These are phyloP conservation scores for Polytrichum commune DNA, from an alignment of 225 moss, liverwort and hornwort genomes.

Conservation along the genomic window DNA sequence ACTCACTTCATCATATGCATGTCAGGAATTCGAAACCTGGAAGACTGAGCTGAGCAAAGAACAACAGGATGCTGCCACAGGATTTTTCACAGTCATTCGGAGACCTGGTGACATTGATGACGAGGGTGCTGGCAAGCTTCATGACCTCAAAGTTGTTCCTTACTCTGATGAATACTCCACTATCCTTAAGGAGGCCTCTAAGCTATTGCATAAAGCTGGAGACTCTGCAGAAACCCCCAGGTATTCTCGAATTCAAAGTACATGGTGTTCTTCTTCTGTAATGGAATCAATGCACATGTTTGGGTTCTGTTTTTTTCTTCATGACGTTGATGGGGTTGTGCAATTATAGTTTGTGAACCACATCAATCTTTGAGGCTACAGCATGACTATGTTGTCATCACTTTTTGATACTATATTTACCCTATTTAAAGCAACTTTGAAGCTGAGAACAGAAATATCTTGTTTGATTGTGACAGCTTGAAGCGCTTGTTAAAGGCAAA, in stretches of 20 bases:
- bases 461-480: slow-evolving; percentile 53
- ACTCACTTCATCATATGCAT: not conserved
- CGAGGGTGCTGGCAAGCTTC: slow-evolving; percentile 38
- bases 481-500: slow-evolving; percentile 80
- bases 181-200: slow-evolving; percentile 61
- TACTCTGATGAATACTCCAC: slow-evolving; percentile 66
- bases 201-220: slow-evolving; percentile 81
- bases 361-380: not conserved
- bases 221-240: slow-evolving; percentile 81
- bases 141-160: slow-evolving; percentile 64
- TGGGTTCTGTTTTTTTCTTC: too few relatives aligned
- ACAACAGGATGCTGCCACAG: slow-evolving; percentile 62
- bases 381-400: too few relatives aligned
- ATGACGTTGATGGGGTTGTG: not conserved
- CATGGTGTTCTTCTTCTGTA: too few relatives aligned
- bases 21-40: slow-evolving; percentile 84
- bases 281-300: too few relatives aligned
- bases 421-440: not conserved
- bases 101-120: slow-evolving; percentile 52
- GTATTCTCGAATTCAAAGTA: slow-evolving; percentile 11
- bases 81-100: slow-evolving; percentile 81
- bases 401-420: not conserved
- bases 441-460: not conserved
- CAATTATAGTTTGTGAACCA: not conserved
- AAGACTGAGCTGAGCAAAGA: slow-evolving; percentile 61